A percentile compares a stretch with the other conserved stretches of the same genome.
phyloP scores from a whole-genome alignment of 495 filamentous ascomycete species.

The Penicillium waksmanii region DNA sequence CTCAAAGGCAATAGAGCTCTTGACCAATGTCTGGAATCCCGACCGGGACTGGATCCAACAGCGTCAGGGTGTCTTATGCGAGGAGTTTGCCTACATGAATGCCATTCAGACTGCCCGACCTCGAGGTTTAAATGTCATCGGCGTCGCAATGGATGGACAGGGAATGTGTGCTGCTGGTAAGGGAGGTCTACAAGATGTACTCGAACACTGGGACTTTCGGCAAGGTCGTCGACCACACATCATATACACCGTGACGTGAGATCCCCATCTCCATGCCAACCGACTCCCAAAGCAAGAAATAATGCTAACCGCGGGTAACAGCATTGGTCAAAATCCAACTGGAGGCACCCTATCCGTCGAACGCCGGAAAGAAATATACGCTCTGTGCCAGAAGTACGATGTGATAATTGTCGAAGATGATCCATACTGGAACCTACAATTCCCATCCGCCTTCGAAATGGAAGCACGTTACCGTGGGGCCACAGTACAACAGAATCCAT shows the following conservation, averaged over 20 bases:
- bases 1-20: constrained; percentile 70
- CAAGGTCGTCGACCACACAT: constrained; percentile 78
- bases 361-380: constrained; percentile 78
- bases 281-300: neutral
- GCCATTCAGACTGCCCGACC: constrained; percentile 68
- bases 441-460: constrained; percentile 61
- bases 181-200: constrained; percentile 75
- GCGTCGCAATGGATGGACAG: constrained; percentile 73
- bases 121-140: constrained; percentile 68
- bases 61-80: constrained; percentile 72
- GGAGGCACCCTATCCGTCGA: constrained; percentile 69
- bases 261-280: constrained; percentile 17
- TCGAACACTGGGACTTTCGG: constrained; percentile 77
- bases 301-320: constrained; percentile 31
- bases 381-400: constrained; percentile 80
- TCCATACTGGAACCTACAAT: constrained; percentile 96
- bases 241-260: constrained; percentile 90
- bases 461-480: constrained; percentile 40
- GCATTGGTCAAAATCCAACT: constrained; percentile 91
- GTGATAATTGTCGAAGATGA: constrained; percentile 94
- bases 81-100: constrained; percentile 79
- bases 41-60: constrained; percentile 66
- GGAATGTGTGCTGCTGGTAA: constrained; percentile 72
- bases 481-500: constrained; percentile 13
- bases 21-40: constrained; percentile 73